phyloP scores from a whole-genome alignment of 2,329 filamentous ascomycete species.

The Neurospora sp. region DNA sequence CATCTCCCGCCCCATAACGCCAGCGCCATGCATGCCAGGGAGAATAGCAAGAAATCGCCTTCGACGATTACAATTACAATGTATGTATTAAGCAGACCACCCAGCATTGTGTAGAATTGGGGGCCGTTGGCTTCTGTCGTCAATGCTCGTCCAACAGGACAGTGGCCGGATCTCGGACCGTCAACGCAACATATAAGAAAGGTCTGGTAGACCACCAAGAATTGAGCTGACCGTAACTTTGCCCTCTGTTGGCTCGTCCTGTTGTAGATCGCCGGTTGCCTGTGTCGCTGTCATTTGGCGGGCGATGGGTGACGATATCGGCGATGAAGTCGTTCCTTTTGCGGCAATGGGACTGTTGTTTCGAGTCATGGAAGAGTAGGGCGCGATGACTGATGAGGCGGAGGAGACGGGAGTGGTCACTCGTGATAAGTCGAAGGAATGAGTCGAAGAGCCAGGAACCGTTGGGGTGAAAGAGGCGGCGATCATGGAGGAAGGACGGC shows the following conservation, averaged over 20 bases:
- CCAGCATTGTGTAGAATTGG: slow-evolving; percentile 3
- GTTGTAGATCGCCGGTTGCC: not conserved
- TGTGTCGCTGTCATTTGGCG: not conserved
- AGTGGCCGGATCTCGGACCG: not conserved
- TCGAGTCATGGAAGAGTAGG: not conserved
- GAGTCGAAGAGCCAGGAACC: not conserved
- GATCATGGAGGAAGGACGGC: not conserved
- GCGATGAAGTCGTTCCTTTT: not conserved
- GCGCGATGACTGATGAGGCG: not conserved
- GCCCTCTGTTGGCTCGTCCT: not conserved
- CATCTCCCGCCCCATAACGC: not conserved
- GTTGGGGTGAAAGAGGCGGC: not conserved
- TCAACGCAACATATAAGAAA: slow-evolving; percentile 27
- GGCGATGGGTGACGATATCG: slow-evolving; percentile 1
- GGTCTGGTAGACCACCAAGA: slow-evolving; percentile 21
- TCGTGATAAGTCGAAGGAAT: not conserved
- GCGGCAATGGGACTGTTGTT: not conserved
- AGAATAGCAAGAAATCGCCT: not conserved
- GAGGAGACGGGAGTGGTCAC: not conserved
- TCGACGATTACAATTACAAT: not conserved
- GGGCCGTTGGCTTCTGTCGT: not conserved
- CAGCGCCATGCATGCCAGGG: not conserved
- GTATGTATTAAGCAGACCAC: not conserved
- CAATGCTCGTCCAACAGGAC: slow-evolving; percentile 5
- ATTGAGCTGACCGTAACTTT: slow-evolving; percentile 14